phyloP scores from a whole-genome alignment of 139 green algal genomes.

The Chlamydomonas incerta region DNA sequence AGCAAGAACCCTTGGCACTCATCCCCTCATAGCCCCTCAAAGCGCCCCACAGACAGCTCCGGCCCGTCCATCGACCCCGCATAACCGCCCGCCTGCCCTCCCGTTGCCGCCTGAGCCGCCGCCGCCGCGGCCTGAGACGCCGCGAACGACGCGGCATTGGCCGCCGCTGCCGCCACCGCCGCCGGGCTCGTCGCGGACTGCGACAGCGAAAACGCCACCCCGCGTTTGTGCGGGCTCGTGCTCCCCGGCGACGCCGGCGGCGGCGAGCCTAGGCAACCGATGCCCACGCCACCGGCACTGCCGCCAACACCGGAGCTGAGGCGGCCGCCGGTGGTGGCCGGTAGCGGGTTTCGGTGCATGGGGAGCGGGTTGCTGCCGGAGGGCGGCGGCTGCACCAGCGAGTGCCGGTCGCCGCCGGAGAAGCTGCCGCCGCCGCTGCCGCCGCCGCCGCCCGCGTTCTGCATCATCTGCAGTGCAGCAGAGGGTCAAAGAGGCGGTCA shows the following conservation, averaged over 20 bases:
- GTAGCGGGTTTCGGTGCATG: neutral
- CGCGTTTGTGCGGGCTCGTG: neutral
- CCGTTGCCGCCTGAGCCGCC: neutral
- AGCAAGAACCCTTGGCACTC: too few relatives aligned
- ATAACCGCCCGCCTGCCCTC: neutral
- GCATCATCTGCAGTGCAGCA: constrained; percentile 13
- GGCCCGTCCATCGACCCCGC: too few relatives aligned
- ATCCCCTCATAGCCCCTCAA: too few relatives aligned
- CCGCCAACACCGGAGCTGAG: neutral
- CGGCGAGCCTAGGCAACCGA: too few relatives aligned
- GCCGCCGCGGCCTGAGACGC: neutral
- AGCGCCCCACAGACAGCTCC: too few relatives aligned
- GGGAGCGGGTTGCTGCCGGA: neutral
- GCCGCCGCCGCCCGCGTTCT: neutral
- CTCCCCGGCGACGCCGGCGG: neutral
- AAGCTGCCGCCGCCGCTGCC: neutral
- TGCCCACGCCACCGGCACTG: neutral
- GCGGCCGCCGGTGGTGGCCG: neutral
- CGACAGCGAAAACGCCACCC: neutral
- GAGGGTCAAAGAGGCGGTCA: too few relatives aligned
- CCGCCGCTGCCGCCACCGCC: neutral
- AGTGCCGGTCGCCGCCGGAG: neutral
- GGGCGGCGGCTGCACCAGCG: neutral
- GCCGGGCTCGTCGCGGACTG: neutral
- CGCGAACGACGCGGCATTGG: neutral